A percentile compares a stretch with the other conserved stretches of the same genome.
phyloP scores from a whole-genome alignment of 139 green algal genomes.

The Diplosphaera chodatii region DNA sequence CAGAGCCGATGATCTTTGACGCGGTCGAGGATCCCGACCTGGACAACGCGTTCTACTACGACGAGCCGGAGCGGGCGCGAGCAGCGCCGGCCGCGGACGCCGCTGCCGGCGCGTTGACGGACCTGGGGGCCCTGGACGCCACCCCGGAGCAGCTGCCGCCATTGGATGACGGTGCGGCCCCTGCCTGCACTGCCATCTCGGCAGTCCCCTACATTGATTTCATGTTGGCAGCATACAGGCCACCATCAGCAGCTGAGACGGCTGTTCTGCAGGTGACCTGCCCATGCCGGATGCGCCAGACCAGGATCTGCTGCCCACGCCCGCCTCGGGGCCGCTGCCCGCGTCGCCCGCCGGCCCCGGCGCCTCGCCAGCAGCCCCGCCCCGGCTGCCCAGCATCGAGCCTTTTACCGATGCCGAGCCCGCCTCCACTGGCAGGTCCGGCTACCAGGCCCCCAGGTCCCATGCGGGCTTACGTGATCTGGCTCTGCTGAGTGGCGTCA shows the following conservation, averaged over 20 bases:
- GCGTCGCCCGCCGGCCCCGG: background rate
- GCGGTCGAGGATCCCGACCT: background rate
- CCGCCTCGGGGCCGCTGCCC: background rate
- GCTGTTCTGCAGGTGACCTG: background rate
- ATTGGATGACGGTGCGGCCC: background rate
- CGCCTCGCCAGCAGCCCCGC: background rate
- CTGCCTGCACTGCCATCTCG: background rate
- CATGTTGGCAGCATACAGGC: too few relatives aligned
- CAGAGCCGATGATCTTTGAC: background rate
- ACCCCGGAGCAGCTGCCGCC: background rate
- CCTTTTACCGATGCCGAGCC: background rate
- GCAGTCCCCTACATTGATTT: too few relatives aligned
- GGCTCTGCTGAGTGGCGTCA: too few relatives aligned
- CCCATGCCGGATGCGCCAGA: background rate
- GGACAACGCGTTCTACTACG: background rate
- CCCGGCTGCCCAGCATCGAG: background rate
- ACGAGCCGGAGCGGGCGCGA: background rate
- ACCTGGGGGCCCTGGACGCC: background rate
- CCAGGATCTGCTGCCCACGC: background rate
- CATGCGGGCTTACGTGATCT: too few relatives aligned
- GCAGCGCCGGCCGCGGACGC: too few relatives aligned
- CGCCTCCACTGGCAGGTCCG: too few relatives aligned
- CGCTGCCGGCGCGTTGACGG: background rate
- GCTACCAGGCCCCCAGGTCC: too few relatives aligned
- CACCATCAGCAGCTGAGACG: too few relatives aligned